Evolutionary conservation across 2,329 filamentous ascomycete species (phyloP), one percentile per base, ranked within the genome.

Genomic region (Phialophora tarda): DNA sequence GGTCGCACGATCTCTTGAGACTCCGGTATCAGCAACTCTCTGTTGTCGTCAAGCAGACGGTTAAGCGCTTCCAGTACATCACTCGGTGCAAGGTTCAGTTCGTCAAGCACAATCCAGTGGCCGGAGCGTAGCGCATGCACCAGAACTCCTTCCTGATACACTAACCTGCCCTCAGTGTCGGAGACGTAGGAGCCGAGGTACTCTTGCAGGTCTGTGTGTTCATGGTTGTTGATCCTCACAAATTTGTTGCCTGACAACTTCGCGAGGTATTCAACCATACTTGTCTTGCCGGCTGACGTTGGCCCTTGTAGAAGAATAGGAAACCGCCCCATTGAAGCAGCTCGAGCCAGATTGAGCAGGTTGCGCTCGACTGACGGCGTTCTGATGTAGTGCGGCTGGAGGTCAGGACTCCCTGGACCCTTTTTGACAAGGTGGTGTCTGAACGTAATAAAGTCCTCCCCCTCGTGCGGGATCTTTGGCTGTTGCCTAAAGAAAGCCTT

Each of bases 211-310:
- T 99, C 95, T 0, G 95, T 99, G 75, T 99, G 95, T 76, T 99
- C 96, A 78, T 99, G 95, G 73, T 99, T 99, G 80, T 99, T 99
- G 82, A 99, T 99, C 67, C 95, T 88, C 51, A 99, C 93, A 75
- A 98, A 99, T 75, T 91, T 95, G 77, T 99, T 97, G 3, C 96
- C 95, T 32, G 93, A 98, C 63, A 91, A 90, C 74, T 96, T 95
- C n/a, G 96, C 94, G 44, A 99, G 85, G 76, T 97, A 97, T 78
- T 98, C 94, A 50, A 99, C 96, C 95, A 99, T 99, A 78, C 94
- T 98, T 0, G 95, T 99, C 79, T 99, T 99, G 70, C 95, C 95
- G 12, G 94, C 91, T 4, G 96, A 99, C 0, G 95, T 99, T 12
- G 96, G 95, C 3, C 95, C 95, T 78, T 99, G 95, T 23, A 99